Evolutionary conservation across 2,329 filamentous ascomycete species (phyloP).

Genomic region (Dactylella cylindrospora): DNA sequence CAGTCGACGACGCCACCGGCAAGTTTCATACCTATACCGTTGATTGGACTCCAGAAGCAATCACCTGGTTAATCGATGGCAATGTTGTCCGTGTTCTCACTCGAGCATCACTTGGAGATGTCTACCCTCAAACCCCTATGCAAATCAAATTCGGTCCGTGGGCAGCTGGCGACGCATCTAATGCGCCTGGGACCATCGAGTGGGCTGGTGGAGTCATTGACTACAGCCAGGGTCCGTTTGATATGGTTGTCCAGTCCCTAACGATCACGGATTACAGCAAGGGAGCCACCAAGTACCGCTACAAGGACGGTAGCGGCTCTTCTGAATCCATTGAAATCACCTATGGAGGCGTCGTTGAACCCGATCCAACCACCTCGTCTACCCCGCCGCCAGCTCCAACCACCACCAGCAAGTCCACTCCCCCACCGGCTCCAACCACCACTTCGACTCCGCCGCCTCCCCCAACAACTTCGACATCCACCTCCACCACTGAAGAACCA

Average conservation of each 20-base stretch:
- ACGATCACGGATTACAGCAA: conserved; percentile 89
- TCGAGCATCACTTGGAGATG: conserved; percentile 54
- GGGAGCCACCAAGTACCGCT: conserved; percentile 73
- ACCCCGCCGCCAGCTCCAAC: conserved; percentile 20
- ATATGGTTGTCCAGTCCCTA: conserved; percentile 77
- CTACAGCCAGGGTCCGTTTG: conserved; percentile 79
- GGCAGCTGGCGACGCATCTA: conserved; percentile 82
- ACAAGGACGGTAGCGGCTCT: conserved; percentile 72
- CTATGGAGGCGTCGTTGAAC: conserved; percentile 66
- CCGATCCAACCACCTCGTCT: conserved; percentile 3
- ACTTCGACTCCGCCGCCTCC: conserved; percentile 5
- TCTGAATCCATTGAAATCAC: conserved; percentile 80
- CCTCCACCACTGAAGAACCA: conserved; percentile 2
- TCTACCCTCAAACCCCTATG: conserved; percentile 93
- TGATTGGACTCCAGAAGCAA: conserved; percentile 83
- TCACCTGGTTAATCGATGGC: conserved; percentile 83
- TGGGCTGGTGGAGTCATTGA: conserved; percentile 88
- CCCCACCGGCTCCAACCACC: no score
- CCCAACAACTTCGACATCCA: conserved; percentile 5
- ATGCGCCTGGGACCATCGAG: conserved; percentile 75
- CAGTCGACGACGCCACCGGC: conserved; percentile 68
- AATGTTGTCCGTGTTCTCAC: conserved; percentile 75
- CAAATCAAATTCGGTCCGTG: conserved; percentile 88
- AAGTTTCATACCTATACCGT: conserved; percentile 82
- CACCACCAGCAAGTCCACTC: conserved; percentile 19